Evolutionary conservation across 2,329 filamentous ascomycete species (phyloP), one percentile per base, ranked within the genome.

Genomic region (Epichloe brachyelytri): DNA sequence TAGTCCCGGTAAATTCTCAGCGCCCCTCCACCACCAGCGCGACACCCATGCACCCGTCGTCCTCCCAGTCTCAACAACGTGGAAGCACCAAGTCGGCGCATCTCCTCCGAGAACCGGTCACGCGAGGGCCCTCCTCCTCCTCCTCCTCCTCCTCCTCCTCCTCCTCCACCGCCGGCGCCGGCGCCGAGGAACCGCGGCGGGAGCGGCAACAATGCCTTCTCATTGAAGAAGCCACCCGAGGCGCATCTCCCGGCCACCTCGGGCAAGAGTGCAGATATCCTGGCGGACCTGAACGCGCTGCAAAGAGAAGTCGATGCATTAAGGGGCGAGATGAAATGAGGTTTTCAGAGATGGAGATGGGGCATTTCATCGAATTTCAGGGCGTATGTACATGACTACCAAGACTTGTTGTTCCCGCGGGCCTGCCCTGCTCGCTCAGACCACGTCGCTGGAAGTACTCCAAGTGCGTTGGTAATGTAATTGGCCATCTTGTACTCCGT

Each of bases 291-390:
- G 51, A 77, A 79, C 45, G 80, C 81, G 20, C 66, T 91, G 55
- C 85, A 88, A 66, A 77, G 77, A 61, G 86, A 91, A 61, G 85
- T 91, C 39, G 85, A 91, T 66, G 84, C 79, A 4, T 60, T 85
- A 43, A 60, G 67, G 49, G 67, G 66, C 19, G 62, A 65, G 57
- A 37, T 65, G 43, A 53, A 54, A 2, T 43, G 33, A 37, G 7
- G 8, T 14, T 30, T 38, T 48, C 26, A 22, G 30, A 7, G 2
- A 26, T 2, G 22, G 22, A 30, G 7, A 30, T 3, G 7, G 7
- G 7, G 2, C 26, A 26, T 26, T 26, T 26, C n/a, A n/a, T 20
- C 22, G 1, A 44, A 22, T 33, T 17, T 10, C 17, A 14, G 11
- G 3, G 20, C 1, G 4, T 0, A 22, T 15, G 48, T 49, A 19